phyloP scores from a whole-genome alignment of 805 yeast genomes.

The Kregervanrija delftensis region DNA sequence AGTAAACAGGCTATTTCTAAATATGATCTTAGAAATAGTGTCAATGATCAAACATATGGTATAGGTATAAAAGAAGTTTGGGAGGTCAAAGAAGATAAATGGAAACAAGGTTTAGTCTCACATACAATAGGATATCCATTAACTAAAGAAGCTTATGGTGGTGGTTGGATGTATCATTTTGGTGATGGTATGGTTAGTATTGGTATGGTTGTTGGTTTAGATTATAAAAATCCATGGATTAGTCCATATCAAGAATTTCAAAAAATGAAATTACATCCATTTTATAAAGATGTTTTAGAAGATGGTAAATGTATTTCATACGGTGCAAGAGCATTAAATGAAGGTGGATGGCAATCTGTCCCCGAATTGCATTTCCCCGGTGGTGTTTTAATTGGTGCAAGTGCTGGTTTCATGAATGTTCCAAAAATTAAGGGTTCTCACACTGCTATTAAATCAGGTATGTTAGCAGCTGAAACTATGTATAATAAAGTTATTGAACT shows the following conservation, averaged over 20 bases:
- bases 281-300: conserved; percentile 60
- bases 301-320: conserved; percentile 93
- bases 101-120: conserved; percentile 70
- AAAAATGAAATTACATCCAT: conserved; percentile 87
- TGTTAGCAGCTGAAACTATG: conserved; percentile 87
- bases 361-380: conserved; percentile 94
- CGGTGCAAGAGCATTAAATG: conserved; percentile 94
- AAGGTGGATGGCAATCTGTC: conserved; percentile 92
- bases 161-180: conserved; percentile 96
- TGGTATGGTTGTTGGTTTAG: conserved; percentile 93
- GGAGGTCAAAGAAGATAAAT: conserved; percentile 84
- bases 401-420: conserved; percentile 96
- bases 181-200: conserved; percentile 88
- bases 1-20: conserved; percentile 69
- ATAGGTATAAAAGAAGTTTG: conserved; percentile 95
- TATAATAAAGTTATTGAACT: conserved; percentile 41
- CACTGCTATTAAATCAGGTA: conserved; percentile 94
- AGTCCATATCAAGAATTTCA: conserved; percentile 97
- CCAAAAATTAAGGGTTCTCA: conserved; percentile 98
- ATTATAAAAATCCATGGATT: conserved; percentile 89
- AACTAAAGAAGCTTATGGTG: conserved; percentile 72
- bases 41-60: conserved; percentile 85
- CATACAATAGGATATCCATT: conserved; percentile 92
- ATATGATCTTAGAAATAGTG: conserved; percentile 58
- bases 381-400: conserved; percentile 88